Evolutionary conservation across 306 rosid genomes (phyloP), one percentile per base, ranked within the genome.

Genomic region (Acacia confusa): DNA sequence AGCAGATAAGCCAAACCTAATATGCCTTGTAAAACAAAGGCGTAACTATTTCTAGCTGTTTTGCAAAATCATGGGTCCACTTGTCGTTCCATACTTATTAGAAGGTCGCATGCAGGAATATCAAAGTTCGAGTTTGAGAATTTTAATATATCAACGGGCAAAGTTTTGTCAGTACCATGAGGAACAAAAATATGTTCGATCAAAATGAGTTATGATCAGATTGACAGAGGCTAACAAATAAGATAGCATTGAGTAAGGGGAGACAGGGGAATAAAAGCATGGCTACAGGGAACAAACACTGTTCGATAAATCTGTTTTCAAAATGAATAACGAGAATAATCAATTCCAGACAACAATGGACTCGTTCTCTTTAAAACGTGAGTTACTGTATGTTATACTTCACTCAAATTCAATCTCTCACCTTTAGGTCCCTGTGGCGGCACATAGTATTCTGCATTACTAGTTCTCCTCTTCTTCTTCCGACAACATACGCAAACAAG

Each of bases 341-440:
- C 65, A 30, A 76, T 16, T 38, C 6, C 22, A 30, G 22, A 27
- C 70, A 19, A 76, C 22, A 30, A 24, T 9, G 72, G 64, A 22
- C 3, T 41, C 20, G 44, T 30, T 0, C 14, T 66, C 36, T 53
- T 17, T 30, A 70, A n/a, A 69, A 47, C 7, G 25, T 12, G 48
- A 27, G 63, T 63, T 24, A 68, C 60, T 36, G 41, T n/a, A 78
- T 14, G 65, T 28, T 44, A 53, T 16, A 75, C 57, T 77, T 34
- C 8, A 70, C 12, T 17, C 47, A 47, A 48, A 60, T 41, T 20
- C 20, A 50, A 30, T 36, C 1, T 57, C 44, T 84, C 80, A 96
- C 99, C 92, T 90, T 96, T 96, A 65, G 86, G 91, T 58, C 86
- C 84, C 27, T 82, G 85, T 6, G 82, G 85, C 15, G 88, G 97